These are phyloP conservation scores for Yamadazyma songkhlaensis DNA, from an alignment of 1,139 yeast species.

Conservation along the genomic window DNA sequence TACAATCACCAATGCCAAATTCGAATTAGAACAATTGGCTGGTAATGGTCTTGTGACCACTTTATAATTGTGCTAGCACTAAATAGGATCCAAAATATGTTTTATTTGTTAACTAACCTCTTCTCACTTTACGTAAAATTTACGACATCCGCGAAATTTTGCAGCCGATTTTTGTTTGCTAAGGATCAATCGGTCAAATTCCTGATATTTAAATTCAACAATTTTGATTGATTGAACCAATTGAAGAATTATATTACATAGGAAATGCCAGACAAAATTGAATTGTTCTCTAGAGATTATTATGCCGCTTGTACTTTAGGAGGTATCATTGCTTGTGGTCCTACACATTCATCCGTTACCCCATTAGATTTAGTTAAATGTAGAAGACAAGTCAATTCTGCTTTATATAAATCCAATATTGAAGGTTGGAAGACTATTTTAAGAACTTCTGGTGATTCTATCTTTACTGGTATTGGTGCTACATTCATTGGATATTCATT, in stretches of 20 bases:
- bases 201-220: background rate
- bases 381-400: constrained; percentile 81
- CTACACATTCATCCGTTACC: constrained; percentile 89
- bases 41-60: constrained; percentile 4
- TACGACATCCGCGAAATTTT: too few relatives aligned
- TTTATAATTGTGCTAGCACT: background rate
- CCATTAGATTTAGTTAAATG: constrained; percentile 92
- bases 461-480: constrained; percentile 87
- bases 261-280: constrained; percentile 25
- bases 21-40: constrained; percentile 27
- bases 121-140: too few relatives aligned
- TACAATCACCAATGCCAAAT: constrained; percentile 63
- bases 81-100: background rate
- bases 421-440: constrained; percentile 78
- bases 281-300: constrained; percentile 66
- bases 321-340: constrained; percentile 91
- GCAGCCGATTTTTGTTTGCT: too few relatives aligned
- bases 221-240: constrained; percentile 25
- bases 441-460: constrained; percentile 71
- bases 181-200: too few relatives aligned
- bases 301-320: constrained; percentile 85
- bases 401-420: constrained; percentile 67
- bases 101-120: background rate
- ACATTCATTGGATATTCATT: constrained; percentile 87
- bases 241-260: constrained; percentile 30